phyloP scores from a whole-genome alignment of 2,329 filamentous ascomycete species.

The Botrytis hyacinthi region DNA sequence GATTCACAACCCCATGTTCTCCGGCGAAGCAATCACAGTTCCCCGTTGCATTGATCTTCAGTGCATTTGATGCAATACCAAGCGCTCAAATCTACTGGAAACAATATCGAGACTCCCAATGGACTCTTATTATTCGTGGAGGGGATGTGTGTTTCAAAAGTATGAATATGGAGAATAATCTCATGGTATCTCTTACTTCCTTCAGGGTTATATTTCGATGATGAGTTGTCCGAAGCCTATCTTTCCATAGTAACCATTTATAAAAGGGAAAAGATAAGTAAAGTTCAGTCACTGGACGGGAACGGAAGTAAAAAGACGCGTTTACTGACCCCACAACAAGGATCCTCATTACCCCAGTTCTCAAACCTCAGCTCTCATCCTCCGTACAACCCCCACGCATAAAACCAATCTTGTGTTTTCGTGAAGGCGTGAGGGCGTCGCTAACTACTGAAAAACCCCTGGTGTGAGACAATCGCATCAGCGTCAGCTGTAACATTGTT shows the following conservation, averaged over 20 bases:
- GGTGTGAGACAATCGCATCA: constrained; percentile 7
- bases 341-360: constrained; percentile 15
- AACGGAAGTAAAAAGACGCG: not conserved
- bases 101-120: not conserved
- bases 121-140: not conserved
- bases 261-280: not conserved
- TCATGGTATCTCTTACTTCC: not conserved
- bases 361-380: constrained; percentile 2
- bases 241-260: not conserved
- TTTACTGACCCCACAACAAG: constrained; percentile 5
- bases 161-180: not conserved
- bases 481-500: constrained; percentile 2
- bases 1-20: constrained; percentile 6
- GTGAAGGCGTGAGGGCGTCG: constrained; percentile 10
- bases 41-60: constrained; percentile 22
- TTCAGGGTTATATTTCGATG: not conserved
- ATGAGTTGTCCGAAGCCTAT: constrained; percentile 4
- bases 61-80: constrained; percentile 17
- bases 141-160: not conserved
- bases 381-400: constrained; percentile 8
- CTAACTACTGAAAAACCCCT: not conserved
- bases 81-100: constrained; percentile 10
- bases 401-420: constrained; percentile 1
- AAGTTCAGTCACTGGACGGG: not conserved
- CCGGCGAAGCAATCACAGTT: constrained; percentile 17